Base-by-base conservation (phyloP, 441 rosid species). In the Adansonia grandidieri region DNA sequence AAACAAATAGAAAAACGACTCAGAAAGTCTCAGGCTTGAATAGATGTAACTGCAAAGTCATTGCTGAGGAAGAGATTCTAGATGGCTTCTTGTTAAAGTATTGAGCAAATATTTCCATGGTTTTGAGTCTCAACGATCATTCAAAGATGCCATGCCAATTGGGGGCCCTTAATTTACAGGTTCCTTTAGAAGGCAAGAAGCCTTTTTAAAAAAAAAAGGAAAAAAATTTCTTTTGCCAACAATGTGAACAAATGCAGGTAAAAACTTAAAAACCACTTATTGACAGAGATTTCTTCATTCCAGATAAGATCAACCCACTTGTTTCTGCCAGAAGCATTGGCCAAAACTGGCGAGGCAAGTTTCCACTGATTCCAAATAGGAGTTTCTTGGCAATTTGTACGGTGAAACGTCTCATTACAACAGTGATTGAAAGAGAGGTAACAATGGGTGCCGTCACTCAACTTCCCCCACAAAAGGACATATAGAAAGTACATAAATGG, bases 391-490 rank as follows among this genome's bases (percentile, higher is more conserved):
- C 73, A 68, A 57, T 50, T 53, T 32, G 62, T 19, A 60, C 68
- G 51, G 80, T 72, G 67, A 28, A 71, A 61, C 73, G 67, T 73
- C 82, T 78, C 82, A 62, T 54, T 40, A 40, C 78, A 79, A 79
- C 54, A 76, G 83, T 74, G 78, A 77, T n/a, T 77, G 87, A 84
- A 79, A 60, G 71, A 68, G 79, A 81, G 65, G 54, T 42, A 63
- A 81, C 66, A 32, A 66, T 44, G 80, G 51, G 78, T 66, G 76
- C 40, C 78, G 87, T 67, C 32, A 80, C 80, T 78, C 77, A 72
- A 19, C 76, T 77, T 68, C 47, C 6, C 24, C 82, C 78, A 54
- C 68, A 66, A 82, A 79, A 66, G 48, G 82, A 28, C 45, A 70
- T 79, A 0, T 14, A n/a, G 0, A 47, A 66, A 76, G 77, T 63